Evolutionary conservation across 2,329 filamentous ascomycete species (phyloP), one percentile per base, ranked within the genome.

Genomic region (Alternaria alternata): DNA sequence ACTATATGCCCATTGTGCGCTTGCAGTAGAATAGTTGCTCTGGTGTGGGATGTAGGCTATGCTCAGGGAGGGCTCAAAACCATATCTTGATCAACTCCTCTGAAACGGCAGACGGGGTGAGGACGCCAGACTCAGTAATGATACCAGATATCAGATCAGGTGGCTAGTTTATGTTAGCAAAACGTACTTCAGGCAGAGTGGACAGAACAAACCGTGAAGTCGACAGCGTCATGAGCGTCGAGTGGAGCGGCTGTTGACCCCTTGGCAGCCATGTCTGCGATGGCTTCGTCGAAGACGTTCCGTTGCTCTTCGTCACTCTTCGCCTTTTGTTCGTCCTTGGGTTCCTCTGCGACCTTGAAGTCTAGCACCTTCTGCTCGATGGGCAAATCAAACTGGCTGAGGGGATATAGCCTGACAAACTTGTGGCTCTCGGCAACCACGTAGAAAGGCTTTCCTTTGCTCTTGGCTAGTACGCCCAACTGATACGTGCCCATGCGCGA

Each of bases 351-450:
- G 5, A 87, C 87, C 69, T 84, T 84, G 76, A 95, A 96, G 49
- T 92, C 87, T 60, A 95, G 84, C 14, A 96, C 86, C 34, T 88
- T 85, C 79, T 97, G 93, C 74, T 90, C 86, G 66, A 96, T 88
- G 0, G 91, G 91, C 59, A 96, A 82, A 74, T 95, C 91, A 60
- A 89, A 88, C 79, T 97, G 93, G 64, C 90, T 88, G 22, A 95
- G 81, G 1, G 94, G 92, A 71, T 94, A 95, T 56, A 95, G 85
- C 71, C 93, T 87, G 46, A 96, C 93, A 75, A 99, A 97, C 81
- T 99, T 99, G 83, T 99, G 95, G 71, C 92, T 96, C 82, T 99
- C 95, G 1, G 91, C 91, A 5, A 95, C 93, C 18, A 97, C 93
- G 73, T 96, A 97, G 69, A 98, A 92, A 0, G 91, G 91, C 64